phyloP scores from a whole-genome alignment of 495 filamentous ascomycete genomes.

The Immersiella caudata region DNA sequence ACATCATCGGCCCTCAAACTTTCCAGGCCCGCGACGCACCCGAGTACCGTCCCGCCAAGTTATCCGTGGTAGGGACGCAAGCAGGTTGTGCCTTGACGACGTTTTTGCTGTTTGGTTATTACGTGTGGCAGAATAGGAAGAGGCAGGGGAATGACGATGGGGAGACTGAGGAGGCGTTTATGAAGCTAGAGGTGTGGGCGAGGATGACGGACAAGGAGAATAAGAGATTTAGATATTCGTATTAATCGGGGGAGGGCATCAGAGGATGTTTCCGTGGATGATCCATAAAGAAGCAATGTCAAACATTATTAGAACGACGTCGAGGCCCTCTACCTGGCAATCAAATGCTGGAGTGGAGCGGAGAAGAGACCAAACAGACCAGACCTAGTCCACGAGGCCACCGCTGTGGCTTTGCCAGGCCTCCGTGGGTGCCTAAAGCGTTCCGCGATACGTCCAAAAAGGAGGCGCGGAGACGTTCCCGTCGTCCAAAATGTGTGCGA shows the following conservation, averaged over 20 bases:
- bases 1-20: constrained; percentile 70
- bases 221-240: constrained; percentile 42
- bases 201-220: constrained; percentile 45
- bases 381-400: no score
- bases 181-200: constrained; percentile 40
- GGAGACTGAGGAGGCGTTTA: constrained; percentile 35
- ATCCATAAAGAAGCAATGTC: no score
- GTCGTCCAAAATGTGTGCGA: no score
- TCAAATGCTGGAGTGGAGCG: no score
- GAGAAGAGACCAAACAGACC: no score
- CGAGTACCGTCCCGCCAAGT: constrained; percentile 64
- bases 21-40: constrained; percentile 64
- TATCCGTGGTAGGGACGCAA: constrained; percentile 53
- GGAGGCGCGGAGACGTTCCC: no score
- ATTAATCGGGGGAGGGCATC: constrained; percentile 21
- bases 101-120: constrained; percentile 38
- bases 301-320: no score
- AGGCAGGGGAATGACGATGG: constrained; percentile 23
- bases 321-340: no score
- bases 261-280: no score
- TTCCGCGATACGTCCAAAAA: no score
- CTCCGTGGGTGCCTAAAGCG: no score
- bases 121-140: constrained; percentile 43
- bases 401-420: no score
- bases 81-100: constrained; percentile 40